Conservation (phyloP, 192 early-diverging fungal genomes). For the Backusella macrospora region DNA sequence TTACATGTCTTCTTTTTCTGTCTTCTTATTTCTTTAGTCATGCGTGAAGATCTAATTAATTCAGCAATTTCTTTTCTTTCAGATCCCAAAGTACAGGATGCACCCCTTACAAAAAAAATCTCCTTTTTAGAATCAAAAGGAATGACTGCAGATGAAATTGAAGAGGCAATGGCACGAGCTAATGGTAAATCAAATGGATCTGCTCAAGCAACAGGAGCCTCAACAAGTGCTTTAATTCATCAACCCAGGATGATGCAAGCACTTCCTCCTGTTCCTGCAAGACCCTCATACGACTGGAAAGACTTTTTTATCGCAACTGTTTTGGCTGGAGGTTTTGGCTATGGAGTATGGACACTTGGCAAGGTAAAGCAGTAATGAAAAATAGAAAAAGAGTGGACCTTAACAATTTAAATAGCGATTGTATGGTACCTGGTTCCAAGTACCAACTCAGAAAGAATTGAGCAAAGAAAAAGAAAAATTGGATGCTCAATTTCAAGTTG, state of each 20-base stretch:
- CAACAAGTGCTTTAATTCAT: slow-evolving; percentile 7
- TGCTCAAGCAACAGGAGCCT: slow-evolving; percentile 12
- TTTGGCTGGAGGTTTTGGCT: slow-evolving; percentile 84
- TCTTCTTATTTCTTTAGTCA: slow-evolving; percentile 10
- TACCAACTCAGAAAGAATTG: slow-evolving; percentile 67
- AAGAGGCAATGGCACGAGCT: slow-evolving; percentile 76
- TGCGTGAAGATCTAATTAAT: slow-evolving; percentile 73
- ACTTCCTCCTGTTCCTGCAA: slow-evolving; percentile 51
- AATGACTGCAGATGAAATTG: slow-evolving; percentile 87
- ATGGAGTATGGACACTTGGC: slow-evolving; percentile 72
- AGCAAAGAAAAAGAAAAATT: slow-evolving; percentile 71
- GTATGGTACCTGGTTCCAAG: slow-evolving; percentile 60
- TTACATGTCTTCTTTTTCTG: neutral
- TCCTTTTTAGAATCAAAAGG: slow-evolving; percentile 97
- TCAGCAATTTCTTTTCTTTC: slow-evolving; percentile 90
- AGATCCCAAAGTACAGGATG: slow-evolving; percentile 90
- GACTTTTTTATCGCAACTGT: slow-evolving; percentile 90
- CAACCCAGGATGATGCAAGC: neutral
- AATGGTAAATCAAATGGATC: slow-evolving; percentile 46
- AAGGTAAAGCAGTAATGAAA: slow-evolving; percentile 57
- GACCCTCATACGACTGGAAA: slow-evolving; percentile 81
- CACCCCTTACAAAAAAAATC: slow-evolving; percentile 87
- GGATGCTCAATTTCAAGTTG: slow-evolving; percentile 61
- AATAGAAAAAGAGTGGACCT: neutral
- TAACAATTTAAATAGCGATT: slow-evolving; percentile 48